These are phyloP conservation scores for Plasmodium adleri DNA, from an alignment of 169 alveolate genomes.

Conservation along the genomic window DNA sequence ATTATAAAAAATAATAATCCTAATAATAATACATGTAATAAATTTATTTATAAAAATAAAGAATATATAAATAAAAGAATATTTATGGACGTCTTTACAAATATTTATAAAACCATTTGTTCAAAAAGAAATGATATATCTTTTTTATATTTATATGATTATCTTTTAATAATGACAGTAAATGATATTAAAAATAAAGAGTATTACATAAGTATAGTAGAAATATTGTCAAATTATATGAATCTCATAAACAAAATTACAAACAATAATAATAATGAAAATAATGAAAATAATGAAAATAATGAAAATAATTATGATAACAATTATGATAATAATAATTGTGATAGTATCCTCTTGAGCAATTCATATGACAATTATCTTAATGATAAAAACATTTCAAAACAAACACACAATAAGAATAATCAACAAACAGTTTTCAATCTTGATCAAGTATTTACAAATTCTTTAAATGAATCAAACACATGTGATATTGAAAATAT, in stretches of 20 bases:
- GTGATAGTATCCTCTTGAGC: too few species aligned
- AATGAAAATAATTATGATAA: not conserved
- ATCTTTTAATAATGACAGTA: constrained; percentile 34
- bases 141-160: constrained; percentile 53
- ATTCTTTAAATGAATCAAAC: too few species aligned
- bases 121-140: constrained; percentile 45
- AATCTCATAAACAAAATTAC: constrained; percentile 51
- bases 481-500: too few species aligned
- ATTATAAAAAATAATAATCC: constrained; percentile 6
- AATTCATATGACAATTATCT: too few species aligned
- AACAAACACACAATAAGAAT: too few species aligned
- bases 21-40: not conserved
- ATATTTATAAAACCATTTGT: constrained; percentile 14
- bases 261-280: constrained; percentile 14
- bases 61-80: constrained; percentile 63
- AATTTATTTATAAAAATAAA: constrained; percentile 25
- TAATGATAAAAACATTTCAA: too few species aligned
- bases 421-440: too few species aligned
- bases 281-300: constrained; percentile 1
- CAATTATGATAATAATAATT: not conserved
- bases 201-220: constrained; percentile 16
- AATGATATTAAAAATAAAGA: constrained; percentile 53
- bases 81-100: constrained; percentile 21
- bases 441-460: too few species aligned
- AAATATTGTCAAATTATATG: constrained; percentile 28